Conservation (phyloP, 139 green algal genomes). For the Ettlia oleoabundans region DNA sequence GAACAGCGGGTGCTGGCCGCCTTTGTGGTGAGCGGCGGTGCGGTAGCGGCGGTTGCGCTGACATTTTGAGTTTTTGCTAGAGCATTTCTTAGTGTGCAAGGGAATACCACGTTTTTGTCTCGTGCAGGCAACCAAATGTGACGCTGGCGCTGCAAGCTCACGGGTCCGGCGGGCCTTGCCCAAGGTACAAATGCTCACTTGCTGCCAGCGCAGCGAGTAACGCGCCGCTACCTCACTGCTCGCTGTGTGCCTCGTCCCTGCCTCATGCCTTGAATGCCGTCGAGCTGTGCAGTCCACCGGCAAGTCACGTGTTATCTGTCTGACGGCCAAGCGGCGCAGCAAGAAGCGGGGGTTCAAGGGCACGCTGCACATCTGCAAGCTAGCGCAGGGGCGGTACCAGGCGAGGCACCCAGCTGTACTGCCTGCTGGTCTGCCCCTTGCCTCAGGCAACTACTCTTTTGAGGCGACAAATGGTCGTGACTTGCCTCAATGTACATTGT, state of each 20-base stretch:
- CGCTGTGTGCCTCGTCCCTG: no score
- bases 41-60: neutral
- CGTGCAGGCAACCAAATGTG: conserved; percentile 24
- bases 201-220: neutral
- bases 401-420: neutral
- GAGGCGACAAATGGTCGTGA: no score
- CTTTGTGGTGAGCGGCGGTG: conserved; percentile 30
- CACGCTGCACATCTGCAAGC: conserved; percentile 58
- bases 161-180: neutral
- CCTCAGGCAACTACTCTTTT: no score
- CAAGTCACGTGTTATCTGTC: conserved; percentile 58
- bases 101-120: neutral
- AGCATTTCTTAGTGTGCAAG: no score
- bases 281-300: conserved; percentile 36
- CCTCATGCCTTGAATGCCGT: neutral
- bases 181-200: neutral
- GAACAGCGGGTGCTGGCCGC: conserved; percentile 54
- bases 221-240: neutral
- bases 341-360: conserved; percentile 54
- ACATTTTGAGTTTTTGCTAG: no score
- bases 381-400: conserved; percentile 38
- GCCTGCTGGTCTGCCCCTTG: neutral
- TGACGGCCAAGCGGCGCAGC: conserved; percentile 56
- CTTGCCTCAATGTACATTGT: no score
- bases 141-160: neutral